Base-by-base conservation (phyloP, 2,329 filamentous ascomycete genomes). In the Xylariaceae sp. region DNA sequence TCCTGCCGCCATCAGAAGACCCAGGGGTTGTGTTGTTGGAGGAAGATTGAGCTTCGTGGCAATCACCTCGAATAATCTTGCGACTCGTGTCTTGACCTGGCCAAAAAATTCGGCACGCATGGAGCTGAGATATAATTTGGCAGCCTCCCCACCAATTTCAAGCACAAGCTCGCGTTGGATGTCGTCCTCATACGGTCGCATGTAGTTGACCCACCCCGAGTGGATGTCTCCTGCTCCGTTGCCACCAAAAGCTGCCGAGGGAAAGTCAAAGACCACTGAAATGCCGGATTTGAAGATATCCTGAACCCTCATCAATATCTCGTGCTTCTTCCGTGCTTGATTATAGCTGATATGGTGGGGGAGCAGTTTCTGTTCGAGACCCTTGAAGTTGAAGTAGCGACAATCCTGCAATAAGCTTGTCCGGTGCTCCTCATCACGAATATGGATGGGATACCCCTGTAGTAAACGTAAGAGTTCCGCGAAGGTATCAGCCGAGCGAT, bases 321-420 rank as follows among this genome's bases (percentile, higher is more conserved):
- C 91, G 3, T 80, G 74, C 39, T 78, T 78, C 14, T 76, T 71
- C 2, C 85, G 77, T 14, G 77, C 69, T 27, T 86, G 77, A 59
- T 96, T 95, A 66, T 82, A 90, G 41, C 76, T 80, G 49, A 92
- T 85, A 22, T 80, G 66, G 64, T 91, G 86, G 0, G 86, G 81
- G 35, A 96, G 85, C 10, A 97, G 73, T 53, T 82, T 83, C 67
- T 97, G 92, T 68, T 97, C 92, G 0, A 96, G 70, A 0, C 89
- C 90, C 61, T 91, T 92, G 56, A 97, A 83, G 64, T 95, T 89
- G 65, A 92, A 96, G 65, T 96, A 97, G 42, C 88, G 83, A 51
- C 88, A 93, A 65, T 97, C 92, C 33, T 87, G 78, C 2, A 97
- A 71, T 3, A 97, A 75, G 47, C 86, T 80, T 19, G 80, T 75